Conservation (phyloP, 345 rosid genomes). For the Eutrema yunnanense region DNA sequence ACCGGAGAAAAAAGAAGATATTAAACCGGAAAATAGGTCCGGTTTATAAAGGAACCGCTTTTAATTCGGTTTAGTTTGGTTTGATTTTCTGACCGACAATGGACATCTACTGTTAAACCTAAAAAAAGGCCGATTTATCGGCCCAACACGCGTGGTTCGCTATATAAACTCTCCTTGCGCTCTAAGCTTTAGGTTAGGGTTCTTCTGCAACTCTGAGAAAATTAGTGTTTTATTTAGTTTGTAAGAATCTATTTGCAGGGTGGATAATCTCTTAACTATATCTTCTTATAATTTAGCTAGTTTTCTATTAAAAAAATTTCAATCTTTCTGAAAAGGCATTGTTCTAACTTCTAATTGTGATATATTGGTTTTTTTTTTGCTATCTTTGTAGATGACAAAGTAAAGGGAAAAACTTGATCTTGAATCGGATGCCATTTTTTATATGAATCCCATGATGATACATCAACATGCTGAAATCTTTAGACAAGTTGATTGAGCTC, state of each 20-base stretch:
- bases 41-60: not conserved
- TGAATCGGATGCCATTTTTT: not conserved
- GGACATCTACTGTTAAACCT: not conserved
- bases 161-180: not conserved
- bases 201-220: not conserved
- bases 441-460: constrained; percentile 34
- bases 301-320: not conserved
- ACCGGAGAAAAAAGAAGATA: not conserved
- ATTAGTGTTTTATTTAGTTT: not conserved
- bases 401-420: constrained; percentile 14
- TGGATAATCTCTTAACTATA: no score
- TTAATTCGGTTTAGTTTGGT: not conserved
- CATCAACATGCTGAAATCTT: constrained; percentile 41
- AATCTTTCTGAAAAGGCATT: not conserved
- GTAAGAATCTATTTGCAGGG: no score
- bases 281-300: no score
- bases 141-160: not conserved
- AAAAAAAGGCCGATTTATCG: not conserved
- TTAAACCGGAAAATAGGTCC: not conserved
- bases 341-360: not conserved
- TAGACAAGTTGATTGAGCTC: constrained; percentile 58
- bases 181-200: not conserved
- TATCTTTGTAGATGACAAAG: constrained; percentile 31
- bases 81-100: not conserved
- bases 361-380: not conserved